Conservation (phyloP, 1,284 basidiomycete genomes). For the Lentinula novae-zelandiae region DNA sequence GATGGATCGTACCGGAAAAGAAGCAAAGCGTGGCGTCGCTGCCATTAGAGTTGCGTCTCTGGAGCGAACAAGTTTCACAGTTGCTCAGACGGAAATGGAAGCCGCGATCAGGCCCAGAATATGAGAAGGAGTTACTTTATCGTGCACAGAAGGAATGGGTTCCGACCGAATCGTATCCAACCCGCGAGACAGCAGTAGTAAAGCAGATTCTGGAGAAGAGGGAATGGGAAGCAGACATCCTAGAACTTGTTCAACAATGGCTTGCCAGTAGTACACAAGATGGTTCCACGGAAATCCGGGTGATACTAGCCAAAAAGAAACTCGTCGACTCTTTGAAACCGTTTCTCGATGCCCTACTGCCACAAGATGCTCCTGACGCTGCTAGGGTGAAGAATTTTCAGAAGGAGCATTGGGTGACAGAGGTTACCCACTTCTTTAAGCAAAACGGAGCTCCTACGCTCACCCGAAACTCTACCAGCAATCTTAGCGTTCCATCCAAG, state of each 20-base stretch:
- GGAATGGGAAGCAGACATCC: slow-evolving; percentile 1
- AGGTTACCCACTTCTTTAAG: slow-evolving; percentile 1
- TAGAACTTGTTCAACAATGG: not conserved
- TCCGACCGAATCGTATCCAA: not conserved
- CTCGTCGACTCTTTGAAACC: not conserved
- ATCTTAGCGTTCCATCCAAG: not conserved
- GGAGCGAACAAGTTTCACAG: slow-evolving; percentile 1
- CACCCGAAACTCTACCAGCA: not conserved
- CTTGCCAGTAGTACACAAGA: not conserved
- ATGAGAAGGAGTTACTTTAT: slow-evolving; percentile 1
- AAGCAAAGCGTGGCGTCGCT: slow-evolving; percentile 12
- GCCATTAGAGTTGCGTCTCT: not conserved
- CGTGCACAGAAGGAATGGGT: not conserved
- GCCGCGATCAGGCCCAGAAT: not conserved
- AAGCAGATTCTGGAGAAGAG: slow-evolving; percentile 8
- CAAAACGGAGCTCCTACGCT: not conserved
- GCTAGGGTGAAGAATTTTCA: not conserved
- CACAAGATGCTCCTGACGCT: not conserved
- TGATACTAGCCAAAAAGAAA: slow-evolving; percentile 3
- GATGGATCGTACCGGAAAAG: slow-evolving; percentile 21
- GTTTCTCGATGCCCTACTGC: not conserved
- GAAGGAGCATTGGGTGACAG: slow-evolving; percentile 8
- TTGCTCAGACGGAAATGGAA: slow-evolving; percentile 3
- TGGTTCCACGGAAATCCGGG: not conserved
- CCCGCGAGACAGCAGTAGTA: slow-evolving; percentile 1